Evolutionary conservation across 805 yeast species (phyloP), one percentile per base, ranked within the genome.

Genomic region (Saccharomyces mikatae): DNA sequence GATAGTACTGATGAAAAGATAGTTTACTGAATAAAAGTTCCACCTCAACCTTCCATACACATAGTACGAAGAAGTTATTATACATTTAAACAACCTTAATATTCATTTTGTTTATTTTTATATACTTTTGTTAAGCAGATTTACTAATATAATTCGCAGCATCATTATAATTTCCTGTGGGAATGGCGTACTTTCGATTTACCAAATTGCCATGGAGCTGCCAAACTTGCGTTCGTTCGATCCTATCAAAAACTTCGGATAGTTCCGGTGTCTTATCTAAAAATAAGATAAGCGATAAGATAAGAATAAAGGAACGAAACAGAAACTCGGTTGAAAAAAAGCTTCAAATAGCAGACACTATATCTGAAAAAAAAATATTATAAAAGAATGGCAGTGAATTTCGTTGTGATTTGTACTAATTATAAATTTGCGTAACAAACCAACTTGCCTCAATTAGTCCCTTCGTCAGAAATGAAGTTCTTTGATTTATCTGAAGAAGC

Each of bases 401-500:
- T 36, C 13, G 17, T 24, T 6, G 17, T 36, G 44, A 17, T 8
- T 6, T 9, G 5, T 13, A 2, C 5, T 5, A 36, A 17, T 36
- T 6, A 6, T 17, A 11, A 21, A 21, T 9, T 22, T 6, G 44
- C 17, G 3, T 1, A 36, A 36, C 8, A 22, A 5, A 36, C 17
- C 13, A 9, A n/a, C 24, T 31, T 13, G 6, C 4, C 6, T 3
- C 14, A 36, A 36, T 17, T 17, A 11, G 11, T 21, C 11, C 21
- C 24, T 17, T 36, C 2, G 8, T 36, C 6, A 36, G 4, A 17
- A 36, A 36, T 36, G 44, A 36, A 36, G 22, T 36, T 36, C 17
- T 36, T 36, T 36, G 22, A 22, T 17, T n/a, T 36, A 17, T 22
- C 22, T 10, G 48, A 56, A 50, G 59, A 56, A 41, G 17, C 44